Base-by-base conservation (phyloP, 768 basidiomycete species). In the Agrocybe pediades region DNA sequence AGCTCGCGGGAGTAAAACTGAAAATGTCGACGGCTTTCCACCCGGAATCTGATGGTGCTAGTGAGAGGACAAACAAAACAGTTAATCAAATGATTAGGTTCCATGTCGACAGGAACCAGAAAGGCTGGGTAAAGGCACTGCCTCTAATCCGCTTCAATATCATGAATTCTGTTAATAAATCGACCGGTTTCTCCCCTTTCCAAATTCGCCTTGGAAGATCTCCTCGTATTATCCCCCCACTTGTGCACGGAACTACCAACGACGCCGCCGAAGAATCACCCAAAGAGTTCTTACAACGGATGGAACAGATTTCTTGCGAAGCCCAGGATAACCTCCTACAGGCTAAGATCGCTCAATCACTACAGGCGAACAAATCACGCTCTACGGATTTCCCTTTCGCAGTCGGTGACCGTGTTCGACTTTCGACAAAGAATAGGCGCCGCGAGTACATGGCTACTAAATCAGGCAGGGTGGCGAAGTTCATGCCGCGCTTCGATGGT, bases 241-340 rank as follows among this genome's bases (percentile, higher is more conserved):
- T n/a, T n/a, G n/a, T n/a, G n/a, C n/a, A n/a, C n/a, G 76, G 77
- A 74, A 75, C 55, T 5, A 62, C 43, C 67, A 62, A 58, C 0
- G 39, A 46, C 1, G 21, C 69, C 0, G 44, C 68, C 0, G 62
- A 62, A 6, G 66, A 73, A 0, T 59, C 70, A 13, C 63, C 53
- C 0, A 48, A 44, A 3, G 68, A 67, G 0, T 60, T 80, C 0
- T 25, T 59, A 0, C 9, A 53, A 1, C 43, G 33, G 13, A 59
- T 69, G 11, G 57, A 61, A 0, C 41, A 45, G 3, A 58, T 67
- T 15, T 65, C 59, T 42, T 56, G 64, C 27, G 57, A 1, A 1
- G 7, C 75, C 1, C 46, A 60, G 23, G 58, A 64, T 46, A 64
- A 62, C 27, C 25, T 64, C 3, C 9, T 58, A n/a, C 1, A 49